A percentile compares a stretch with the other conserved stretches of the same genome.
phyloP scores from a whole-genome alignment of 805 yeast genomes.

The Candida endomychidarum region DNA sequence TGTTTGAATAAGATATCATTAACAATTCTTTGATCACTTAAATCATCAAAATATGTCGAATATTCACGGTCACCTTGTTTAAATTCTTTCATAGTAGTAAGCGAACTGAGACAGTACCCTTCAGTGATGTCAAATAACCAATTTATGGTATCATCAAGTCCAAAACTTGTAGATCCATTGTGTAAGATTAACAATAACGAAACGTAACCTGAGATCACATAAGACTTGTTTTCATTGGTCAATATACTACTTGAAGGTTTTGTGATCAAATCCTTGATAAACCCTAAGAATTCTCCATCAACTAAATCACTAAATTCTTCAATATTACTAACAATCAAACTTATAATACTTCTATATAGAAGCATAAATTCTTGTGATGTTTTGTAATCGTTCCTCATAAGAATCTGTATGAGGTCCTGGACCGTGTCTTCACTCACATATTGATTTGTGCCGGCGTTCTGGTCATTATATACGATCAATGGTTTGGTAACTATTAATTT shows the following conservation, averaged over 20 bases:
- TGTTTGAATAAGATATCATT: constrained; percentile 32
- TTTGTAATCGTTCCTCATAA: constrained; percentile 33
- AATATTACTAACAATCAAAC: constrained; percentile 47
- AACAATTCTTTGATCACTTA: constrained; percentile 31
- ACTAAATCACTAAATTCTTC: constrained; percentile 49
- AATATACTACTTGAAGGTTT: constrained; percentile 36
- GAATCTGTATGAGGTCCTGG: constrained; percentile 32
- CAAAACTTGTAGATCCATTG: constrained; percentile 50
- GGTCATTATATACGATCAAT: constrained; percentile 34
- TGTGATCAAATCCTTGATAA: constrained; percentile 27
- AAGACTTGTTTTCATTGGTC: constrained; percentile 39
- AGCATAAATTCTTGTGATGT: constrained; percentile 42
- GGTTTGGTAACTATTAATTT: constrained; percentile 47
- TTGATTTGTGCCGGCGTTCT: constrained; percentile 33
- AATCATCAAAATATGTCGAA: constrained; percentile 38
- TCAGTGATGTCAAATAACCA: constrained; percentile 48
- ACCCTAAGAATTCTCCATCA: constrained; percentile 28
- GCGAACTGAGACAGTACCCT: constrained; percentile 31
- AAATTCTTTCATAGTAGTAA: constrained; percentile 29
- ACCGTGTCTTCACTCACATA: constrained; percentile 39
- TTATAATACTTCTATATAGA: constrained; percentile 40
- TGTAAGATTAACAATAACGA: constrained; percentile 43
- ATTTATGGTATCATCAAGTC: constrained; percentile 45
- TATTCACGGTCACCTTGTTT: constrained; percentile 45
- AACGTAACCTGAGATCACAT: constrained; percentile 37